A percentile compares a stretch with the other conserved stretches of the same genome.
phyloP scores from a whole-genome alignment of 345 rosid species.

The Odontarrhena argentea region DNA sequence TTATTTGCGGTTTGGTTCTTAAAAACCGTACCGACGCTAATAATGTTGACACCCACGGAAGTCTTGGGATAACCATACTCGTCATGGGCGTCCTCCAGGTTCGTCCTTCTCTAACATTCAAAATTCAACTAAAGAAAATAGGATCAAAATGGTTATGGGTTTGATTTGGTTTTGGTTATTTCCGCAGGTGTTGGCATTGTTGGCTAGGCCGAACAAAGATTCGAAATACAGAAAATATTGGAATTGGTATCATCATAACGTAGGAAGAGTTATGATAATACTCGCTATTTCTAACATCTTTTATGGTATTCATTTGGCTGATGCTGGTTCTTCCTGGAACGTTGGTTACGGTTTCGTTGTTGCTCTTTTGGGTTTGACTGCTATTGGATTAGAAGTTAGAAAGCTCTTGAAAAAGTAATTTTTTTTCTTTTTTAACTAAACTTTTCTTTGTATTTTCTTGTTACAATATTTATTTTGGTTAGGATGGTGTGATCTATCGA shows the following conservation, averaged over 20 bases:
- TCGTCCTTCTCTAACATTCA: neutral
- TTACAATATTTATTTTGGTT: conserved; percentile 1
- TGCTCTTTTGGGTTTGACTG: conserved; percentile 45
- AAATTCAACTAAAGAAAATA: neutral
- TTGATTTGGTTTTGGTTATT: conserved; percentile 6
- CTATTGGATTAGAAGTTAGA: conserved; percentile 49
- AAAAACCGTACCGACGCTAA: conserved; percentile 45
- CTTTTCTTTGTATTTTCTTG: neutral
- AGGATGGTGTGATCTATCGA: conserved; percentile 36
- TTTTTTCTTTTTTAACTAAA: neutral
- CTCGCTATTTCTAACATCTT: conserved; percentile 71
- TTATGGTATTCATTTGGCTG: conserved; percentile 78
- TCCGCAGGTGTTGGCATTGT: conserved; percentile 56
- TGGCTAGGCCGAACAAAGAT: conserved; percentile 62
- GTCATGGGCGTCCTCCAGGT: conserved; percentile 87
- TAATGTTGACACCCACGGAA: conserved; percentile 63
- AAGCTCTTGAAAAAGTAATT: conserved; percentile 47
- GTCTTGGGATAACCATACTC: conserved; percentile 67
- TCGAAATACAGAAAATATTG: conserved; percentile 67
- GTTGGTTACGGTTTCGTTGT: conserved; percentile 61
- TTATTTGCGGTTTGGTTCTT: conserved; percentile 60
- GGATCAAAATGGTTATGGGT: neutral
- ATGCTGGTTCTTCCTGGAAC: conserved; percentile 57
- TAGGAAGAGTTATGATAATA: conserved; percentile 61
- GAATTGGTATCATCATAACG: conserved; percentile 78